Evolutionary conservation across 352 stramenopile species (phyloP), one percentile per base, ranked within the genome.

Genomic region (Phytophthora podocarpi): DNA sequence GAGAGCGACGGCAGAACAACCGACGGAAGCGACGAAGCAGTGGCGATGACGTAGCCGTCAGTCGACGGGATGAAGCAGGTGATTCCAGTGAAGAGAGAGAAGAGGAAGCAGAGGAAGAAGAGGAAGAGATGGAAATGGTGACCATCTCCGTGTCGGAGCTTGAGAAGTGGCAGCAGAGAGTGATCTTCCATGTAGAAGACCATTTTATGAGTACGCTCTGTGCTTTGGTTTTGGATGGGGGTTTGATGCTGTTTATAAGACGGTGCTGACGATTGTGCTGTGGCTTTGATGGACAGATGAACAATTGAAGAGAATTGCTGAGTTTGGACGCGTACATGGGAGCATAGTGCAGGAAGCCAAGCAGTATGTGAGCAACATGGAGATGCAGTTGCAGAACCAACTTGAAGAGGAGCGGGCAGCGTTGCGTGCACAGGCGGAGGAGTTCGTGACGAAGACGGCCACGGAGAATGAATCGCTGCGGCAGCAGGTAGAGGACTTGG

Each of bases 271-370:
- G 15, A 12, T 64, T 51, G 21, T 47, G 7, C n/a, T 32, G 24
- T 42, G 36, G 16, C 24, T 34, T 18, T 51, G 23, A 9, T 61
- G 9, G 24, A 10, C 35, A 92, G 83, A 89, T 51, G 79, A 92
- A 36, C 83, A 92, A 59, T 59, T 92, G 16, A 92, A 90, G 64
- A 76, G 83, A 30, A 92, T 92, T 50, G 75, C 78, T 1, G 83
- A 92, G 52, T 92, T 92, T 52, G 83, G 83, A 24, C 80, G 83
- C 27, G 80, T 88, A 12, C 80, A 89, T 58, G 79, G 77, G 3
- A 88, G 66, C 35, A 62, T 92, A 9, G 51, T 90, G 28, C 75
- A 83, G 20, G 80, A 92, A 55, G 80, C 83, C 3, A 88, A 81
- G 43, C 64, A 87, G 49, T 84, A 87, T 51, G 83, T 92, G 21